Base-by-base conservation (phyloP, 73 alveolate species). In the Uronychia setigera region DNA sequence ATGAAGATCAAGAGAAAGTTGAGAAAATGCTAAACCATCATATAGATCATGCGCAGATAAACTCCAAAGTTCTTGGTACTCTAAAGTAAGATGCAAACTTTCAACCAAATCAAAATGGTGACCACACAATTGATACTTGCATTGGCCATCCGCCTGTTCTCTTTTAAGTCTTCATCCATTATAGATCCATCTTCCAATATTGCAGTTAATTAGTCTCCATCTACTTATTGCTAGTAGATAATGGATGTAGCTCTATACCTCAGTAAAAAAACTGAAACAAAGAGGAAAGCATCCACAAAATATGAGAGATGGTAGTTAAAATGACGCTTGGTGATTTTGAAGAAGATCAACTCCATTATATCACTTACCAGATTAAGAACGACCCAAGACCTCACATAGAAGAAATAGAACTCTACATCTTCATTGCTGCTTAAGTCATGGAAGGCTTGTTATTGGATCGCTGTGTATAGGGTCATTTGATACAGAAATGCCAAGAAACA, bases 341-440 rank as follows among this genome's bases (percentile, higher is more conserved):
- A 26, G 58, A n/a, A 87, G 0, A 83, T 67, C 32, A 59, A 14
- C 25, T 27, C 80, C 5, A 79, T 26, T 1, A 83, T 0, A 31
- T 87, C 81, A 26, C 33, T 74, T 29, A 58, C 29, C 1, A 32
- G 31, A 1, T 79, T 57, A 0, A 46, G 33, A 9, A 33, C 32
- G 30, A 84, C 60, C 90, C 93, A 87, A 0, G 60, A n/a, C 19
- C 60, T 27, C 26, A 78, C 80, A 26, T 30, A 46, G 31, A 80
- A 31, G 13, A 46, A 30, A 0, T 57, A n/a, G 0, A 26, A 33
- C 0, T 80, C 19, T 11, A 35, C 32, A 31, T 80, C 5, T 30
- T 13, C n/a, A 1, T 76, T 30, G 13, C 0, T 28, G 27, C 35
- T 32, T 0, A 67, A 14, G 29, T 87, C 75, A 0, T n/a, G 58